Conservation (phyloP, 352 stramenopile species). For the Pythium rhizo-oryzae region DNA sequence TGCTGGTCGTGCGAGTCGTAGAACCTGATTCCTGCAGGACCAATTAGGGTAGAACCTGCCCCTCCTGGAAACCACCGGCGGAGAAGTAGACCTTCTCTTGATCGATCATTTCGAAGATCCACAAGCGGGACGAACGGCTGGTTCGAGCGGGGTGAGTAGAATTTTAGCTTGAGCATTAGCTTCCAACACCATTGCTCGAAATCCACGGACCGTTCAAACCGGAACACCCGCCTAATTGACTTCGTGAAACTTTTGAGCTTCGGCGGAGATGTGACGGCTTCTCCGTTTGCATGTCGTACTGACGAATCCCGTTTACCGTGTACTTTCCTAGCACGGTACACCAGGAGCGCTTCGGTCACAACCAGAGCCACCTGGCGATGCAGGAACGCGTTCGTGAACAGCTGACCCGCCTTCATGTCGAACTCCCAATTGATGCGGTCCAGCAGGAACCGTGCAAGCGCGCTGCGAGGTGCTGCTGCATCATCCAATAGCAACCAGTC, state of each 20-base stretch:
- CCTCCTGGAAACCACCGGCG: slow-evolving; percentile 71
- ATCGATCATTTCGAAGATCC: slow-evolving; percentile 71
- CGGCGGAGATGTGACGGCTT: slow-evolving; percentile 20
- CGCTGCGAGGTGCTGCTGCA: slow-evolving; percentile 53
- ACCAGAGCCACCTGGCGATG: slow-evolving; percentile 81
- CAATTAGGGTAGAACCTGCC: slow-evolving; percentile 23
- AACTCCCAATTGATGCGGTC: slow-evolving; percentile 89
- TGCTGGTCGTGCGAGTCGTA: slow-evolving; percentile 51
- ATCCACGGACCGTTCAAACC: slow-evolving; percentile 65
- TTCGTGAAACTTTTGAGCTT: slow-evolving; percentile 51
- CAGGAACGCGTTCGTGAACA: slow-evolving; percentile 74
- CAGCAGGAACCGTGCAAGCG: slow-evolving; percentile 72
- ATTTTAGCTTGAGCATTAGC: slow-evolving; percentile 80
- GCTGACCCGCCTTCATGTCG: slow-evolving; percentile 52
- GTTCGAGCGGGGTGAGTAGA: slow-evolving; percentile 75
- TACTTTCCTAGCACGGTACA: slow-evolving; percentile 62
- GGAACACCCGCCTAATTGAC: slow-evolving; percentile 74
- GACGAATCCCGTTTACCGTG: slow-evolving; percentile 17
- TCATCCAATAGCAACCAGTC: slow-evolving; percentile 86
- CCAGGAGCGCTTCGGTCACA: slow-evolving; percentile 72
- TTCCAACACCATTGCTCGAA: slow-evolving; percentile 88
- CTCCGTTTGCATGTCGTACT: slow-evolving; percentile 13
- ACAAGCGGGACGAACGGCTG: slow-evolving; percentile 72
- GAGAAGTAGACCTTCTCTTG: slow-evolving; percentile 71
- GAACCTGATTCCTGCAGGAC: slow-evolving; percentile 44